Conservation (phyloP, 2,329 filamentous ascomycete species). For the Elsinoe ampelina region DNA sequence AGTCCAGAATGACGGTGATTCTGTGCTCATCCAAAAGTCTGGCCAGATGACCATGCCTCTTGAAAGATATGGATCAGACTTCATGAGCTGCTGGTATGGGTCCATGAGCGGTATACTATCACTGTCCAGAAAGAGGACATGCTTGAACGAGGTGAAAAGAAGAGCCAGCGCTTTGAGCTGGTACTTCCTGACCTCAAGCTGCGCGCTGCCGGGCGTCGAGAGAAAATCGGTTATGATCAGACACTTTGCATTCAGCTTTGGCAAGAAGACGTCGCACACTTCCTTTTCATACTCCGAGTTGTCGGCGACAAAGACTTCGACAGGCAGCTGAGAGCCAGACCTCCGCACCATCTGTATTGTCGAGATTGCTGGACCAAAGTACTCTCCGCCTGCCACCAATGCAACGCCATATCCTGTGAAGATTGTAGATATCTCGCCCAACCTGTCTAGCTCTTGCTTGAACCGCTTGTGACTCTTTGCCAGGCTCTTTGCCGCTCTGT, state of each 20-base stretch:
- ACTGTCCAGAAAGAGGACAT: conserved; percentile 42
- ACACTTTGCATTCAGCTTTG: conserved; percentile 35
- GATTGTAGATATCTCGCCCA: not conserved
- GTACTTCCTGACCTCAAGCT: conserved; percentile 33
- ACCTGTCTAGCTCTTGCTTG: conserved; percentile 10
- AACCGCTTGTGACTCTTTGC: conserved; percentile 3
- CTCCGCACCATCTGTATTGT: conserved; percentile 38
- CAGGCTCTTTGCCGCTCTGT: not conserved
- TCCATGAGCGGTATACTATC: conserved; percentile 37
- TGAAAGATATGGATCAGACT: conserved; percentile 32
- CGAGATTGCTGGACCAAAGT: conserved; percentile 36
- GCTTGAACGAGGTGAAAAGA: conserved; percentile 42
- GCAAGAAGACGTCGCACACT: conserved; percentile 36
- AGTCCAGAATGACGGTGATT: conserved; percentile 31
- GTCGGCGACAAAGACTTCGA: conserved; percentile 38
- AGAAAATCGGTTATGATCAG: conserved; percentile 38
- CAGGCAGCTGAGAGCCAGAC: conserved; percentile 34
- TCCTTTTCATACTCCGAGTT: conserved; percentile 34
- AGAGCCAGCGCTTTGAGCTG: conserved; percentile 42
- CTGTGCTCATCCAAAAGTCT: conserved; percentile 37
- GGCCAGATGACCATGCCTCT: conserved; percentile 39
- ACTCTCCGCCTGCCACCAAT: conserved; percentile 33
- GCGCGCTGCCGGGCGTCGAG: conserved; percentile 15
- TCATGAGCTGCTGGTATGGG: conserved; percentile 34
- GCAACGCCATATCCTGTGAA: conserved; percentile 26